phyloP scores from a whole-genome alignment of 345 rosid genomes.

The Angophora floribunda region DNA sequence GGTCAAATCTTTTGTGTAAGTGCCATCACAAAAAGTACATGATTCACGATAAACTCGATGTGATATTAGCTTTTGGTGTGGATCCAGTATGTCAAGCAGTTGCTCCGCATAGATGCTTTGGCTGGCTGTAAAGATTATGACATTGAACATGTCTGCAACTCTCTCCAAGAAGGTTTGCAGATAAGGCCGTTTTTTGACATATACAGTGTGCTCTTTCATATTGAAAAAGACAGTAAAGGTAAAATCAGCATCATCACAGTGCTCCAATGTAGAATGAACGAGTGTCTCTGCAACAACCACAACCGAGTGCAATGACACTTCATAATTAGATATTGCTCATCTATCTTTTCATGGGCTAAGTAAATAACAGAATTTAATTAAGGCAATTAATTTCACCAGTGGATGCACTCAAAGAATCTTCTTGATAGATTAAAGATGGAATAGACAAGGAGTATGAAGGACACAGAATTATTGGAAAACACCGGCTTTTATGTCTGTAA shows the following conservation, averaged over 20 bases:
- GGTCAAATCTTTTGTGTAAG: constrained; percentile 89
- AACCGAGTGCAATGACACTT: neutral
- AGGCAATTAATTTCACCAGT: neutral
- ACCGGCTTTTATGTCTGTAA: neutral
- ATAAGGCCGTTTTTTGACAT: constrained; percentile 83
- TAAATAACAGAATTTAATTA: neutral
- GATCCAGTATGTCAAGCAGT: constrained; percentile 76
- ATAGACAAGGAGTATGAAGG: neutral
- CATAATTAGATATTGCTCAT: neutral
- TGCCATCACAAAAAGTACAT: constrained; percentile 77
- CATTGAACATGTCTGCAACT: constrained; percentile 82
- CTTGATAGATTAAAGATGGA: neutral
- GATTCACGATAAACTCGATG: constrained; percentile 79
- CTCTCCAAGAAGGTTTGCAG: constrained; percentile 71
- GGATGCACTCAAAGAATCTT: neutral
- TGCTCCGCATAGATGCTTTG: constrained; percentile 87
- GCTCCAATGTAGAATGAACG: constrained; percentile 81
- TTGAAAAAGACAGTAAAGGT: constrained; percentile 79
- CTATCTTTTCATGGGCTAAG: neutral
- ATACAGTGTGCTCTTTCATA: constrained; percentile 81
- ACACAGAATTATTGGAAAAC: neutral
- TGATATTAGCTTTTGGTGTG: constrained; percentile 66
- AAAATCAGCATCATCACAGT: constrained; percentile 72
- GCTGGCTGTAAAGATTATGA: constrained; percentile 89
- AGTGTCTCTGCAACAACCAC: constrained; percentile 62